Evolutionary conservation across 1,284 basidiomycete genomes (phyloP).

Genomic region (Athelia sp.): DNA sequence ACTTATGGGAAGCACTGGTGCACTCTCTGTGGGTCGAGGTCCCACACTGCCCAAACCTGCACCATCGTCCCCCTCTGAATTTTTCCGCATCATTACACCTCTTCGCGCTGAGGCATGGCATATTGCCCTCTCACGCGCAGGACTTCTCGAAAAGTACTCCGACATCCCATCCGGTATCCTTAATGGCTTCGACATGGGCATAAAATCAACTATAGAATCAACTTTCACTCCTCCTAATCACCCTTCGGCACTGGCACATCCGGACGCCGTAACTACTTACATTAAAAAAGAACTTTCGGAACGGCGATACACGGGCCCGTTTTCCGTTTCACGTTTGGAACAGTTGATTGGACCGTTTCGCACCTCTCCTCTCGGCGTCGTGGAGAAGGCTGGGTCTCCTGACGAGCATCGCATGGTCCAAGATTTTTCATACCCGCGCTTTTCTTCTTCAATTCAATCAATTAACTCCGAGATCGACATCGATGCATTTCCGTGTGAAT

Average conservation of each 20-base stretch:
- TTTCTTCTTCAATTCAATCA: neutral
- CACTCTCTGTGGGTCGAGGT: neutral
- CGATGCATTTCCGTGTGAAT: slow-evolving; percentile 16
- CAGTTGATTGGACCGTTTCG: neutral
- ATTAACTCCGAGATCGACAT: slow-evolving; percentile 24
- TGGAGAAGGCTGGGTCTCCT: slow-evolving; percentile 19
- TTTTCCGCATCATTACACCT: slow-evolving; percentile 6
- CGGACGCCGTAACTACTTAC: neutral
- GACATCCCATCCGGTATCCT: slow-evolving; percentile 9
- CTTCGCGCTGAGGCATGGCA: slow-evolving; percentile 8
- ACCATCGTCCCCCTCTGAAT: neutral
- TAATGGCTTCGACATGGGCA: slow-evolving; percentile 5
- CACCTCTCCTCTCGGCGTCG: neutral
- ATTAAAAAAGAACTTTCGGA: neutral
- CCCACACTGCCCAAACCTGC: neutral
- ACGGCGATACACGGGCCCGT: neutral
- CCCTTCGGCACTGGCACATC: neutral
- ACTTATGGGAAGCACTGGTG: neutral
- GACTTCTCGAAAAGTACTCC: neutral
- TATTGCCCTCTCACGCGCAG: neutral
- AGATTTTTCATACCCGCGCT: slow-evolving; percentile 14
- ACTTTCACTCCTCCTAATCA: neutral
- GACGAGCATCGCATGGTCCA: slow-evolving; percentile 16
- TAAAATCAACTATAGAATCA: neutral
- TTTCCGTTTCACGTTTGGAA: neutral